Conservation (phyloP, 805 yeast species). For the Yamadazyma olivae region DNA sequence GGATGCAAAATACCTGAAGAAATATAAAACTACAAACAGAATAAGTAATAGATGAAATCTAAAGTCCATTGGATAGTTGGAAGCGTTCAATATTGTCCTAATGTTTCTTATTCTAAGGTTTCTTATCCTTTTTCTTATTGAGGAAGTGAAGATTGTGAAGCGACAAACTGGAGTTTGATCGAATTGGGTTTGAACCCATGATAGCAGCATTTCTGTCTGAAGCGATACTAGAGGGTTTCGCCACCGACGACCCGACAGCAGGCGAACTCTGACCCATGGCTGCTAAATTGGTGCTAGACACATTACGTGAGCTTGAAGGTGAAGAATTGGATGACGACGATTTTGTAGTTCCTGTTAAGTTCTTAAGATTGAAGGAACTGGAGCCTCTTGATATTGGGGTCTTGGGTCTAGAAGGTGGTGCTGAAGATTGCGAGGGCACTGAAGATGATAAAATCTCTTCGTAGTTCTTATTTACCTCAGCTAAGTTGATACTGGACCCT, state of each 20-base stretch:
- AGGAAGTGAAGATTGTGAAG: conserved; percentile 27
- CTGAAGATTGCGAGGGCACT: background rate
- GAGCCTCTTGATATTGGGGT: conserved; percentile 19
- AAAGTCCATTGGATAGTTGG: too few relatives aligned
- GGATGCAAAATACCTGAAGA: too few relatives aligned
- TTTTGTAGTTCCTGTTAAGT: too few relatives aligned
- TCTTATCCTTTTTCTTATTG: conserved; percentile 27
- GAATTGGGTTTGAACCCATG: conserved; percentile 6
- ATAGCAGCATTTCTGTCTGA: conserved; percentile 26
- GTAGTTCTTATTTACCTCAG: conserved; percentile 25
- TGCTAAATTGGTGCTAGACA: conserved; percentile 28
- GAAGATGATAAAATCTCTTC: conserved; percentile 18
- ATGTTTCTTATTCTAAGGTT: conserved; percentile 1
- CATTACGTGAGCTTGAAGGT: conserved; percentile 37
- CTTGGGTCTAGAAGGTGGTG: conserved; percentile 6
- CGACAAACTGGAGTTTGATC: conserved; percentile 12
- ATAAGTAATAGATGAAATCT: too few relatives aligned
- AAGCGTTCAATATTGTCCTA: too few relatives aligned
- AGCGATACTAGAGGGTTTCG: conserved; percentile 29
- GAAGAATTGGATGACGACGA: conserved; percentile 29
- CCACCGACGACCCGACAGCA: conserved; percentile 6
- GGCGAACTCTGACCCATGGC: conserved; percentile 11
- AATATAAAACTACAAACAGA: too few relatives aligned
- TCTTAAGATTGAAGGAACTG: conserved; percentile 11
- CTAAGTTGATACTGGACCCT: conserved; percentile 35